Evolutionary conservation across 2,329 filamentous ascomycete species (phyloP).

Genomic region (Ceratocystis lukuohia): DNA sequence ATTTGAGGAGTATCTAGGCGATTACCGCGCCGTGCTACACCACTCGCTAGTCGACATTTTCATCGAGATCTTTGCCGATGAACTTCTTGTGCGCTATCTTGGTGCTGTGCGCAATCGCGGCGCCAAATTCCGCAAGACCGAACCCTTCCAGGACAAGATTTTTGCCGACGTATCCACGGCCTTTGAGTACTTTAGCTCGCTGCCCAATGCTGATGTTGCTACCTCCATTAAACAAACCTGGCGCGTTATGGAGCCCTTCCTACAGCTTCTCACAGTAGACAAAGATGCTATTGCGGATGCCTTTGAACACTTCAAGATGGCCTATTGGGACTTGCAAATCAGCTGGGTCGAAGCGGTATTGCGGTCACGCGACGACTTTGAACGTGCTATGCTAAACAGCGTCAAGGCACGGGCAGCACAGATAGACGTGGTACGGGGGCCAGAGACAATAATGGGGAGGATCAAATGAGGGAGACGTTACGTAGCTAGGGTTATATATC

Average conservation of each 20-base stretch:
- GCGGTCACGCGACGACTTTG: constrained; percentile 80
- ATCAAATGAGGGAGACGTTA: constrained; percentile 46
- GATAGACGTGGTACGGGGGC: constrained; percentile 63
- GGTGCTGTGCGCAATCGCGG: constrained; percentile 75
- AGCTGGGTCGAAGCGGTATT: constrained; percentile 92
- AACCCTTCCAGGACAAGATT: constrained; percentile 86
- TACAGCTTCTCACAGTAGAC: constrained; percentile 66
- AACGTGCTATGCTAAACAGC: constrained; percentile 72
- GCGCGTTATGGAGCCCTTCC: constrained; percentile 76
- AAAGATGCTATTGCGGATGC: constrained; percentile 58
- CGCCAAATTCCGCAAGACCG: constrained; percentile 72
- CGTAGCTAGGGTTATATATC: not conserved
- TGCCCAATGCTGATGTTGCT: constrained; percentile 56
- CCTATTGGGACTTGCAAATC: constrained; percentile 89
- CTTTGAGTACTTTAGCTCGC: constrained; percentile 72
- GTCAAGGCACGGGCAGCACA: constrained; percentile 84
- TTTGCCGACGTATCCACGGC: constrained; percentile 83
- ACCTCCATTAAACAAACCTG: constrained; percentile 76
- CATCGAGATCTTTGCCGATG: constrained; percentile 83
- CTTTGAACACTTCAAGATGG: constrained; percentile 69
- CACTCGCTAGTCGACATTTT: constrained; percentile 81
- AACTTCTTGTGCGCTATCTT: constrained; percentile 77
- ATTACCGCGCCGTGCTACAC: constrained; percentile 75
- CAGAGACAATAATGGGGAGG: constrained; percentile 90
- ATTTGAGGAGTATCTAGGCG: constrained; percentile 84